A percentile compares a stretch with the other conserved stretches of the same genome.
phyloP scores from a whole-genome alignment of 768 basidiomycete genomes.

The Solioccasus polychromus region DNA sequence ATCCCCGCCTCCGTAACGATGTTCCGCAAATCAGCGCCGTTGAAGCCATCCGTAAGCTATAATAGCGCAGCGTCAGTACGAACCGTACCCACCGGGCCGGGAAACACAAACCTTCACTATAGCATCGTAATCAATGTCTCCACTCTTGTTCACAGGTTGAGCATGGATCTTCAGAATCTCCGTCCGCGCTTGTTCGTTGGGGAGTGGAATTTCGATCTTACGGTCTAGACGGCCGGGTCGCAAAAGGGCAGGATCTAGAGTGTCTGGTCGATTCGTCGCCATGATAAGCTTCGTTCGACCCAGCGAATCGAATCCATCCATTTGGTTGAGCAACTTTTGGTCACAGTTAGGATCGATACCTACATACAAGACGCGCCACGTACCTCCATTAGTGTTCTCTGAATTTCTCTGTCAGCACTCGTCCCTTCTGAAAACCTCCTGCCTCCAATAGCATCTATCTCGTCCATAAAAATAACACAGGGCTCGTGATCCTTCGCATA shows the following conservation, averaged over 20 bases:
- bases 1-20: slow-evolving; percentile 95
- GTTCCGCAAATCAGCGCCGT: slow-evolving; percentile 95
- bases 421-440: slow-evolving; percentile 91
- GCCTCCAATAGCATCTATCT: slow-evolving; percentile 97
- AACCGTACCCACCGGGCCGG: too few species aligned
- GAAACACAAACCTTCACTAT: slow-evolving; percentile 76
- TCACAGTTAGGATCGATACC: neutral
- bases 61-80: slow-evolving; percentile 6
- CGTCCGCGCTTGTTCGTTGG: slow-evolving; percentile 93
- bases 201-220: slow-evolving; percentile 96
- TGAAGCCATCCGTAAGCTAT: slow-evolving; percentile 86
- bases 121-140: slow-evolving; percentile 96
- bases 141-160: slow-evolving; percentile 88
- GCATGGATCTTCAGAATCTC: slow-evolving; percentile 99
- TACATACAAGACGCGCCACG: slow-evolving; percentile 7
- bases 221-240: slow-evolving; percentile 95
- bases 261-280: slow-evolving; percentile 99
- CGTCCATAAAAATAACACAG: slow-evolving; percentile 98
- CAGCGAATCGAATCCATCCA: slow-evolving; percentile 99
- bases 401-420: slow-evolving; percentile 97
- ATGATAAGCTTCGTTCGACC: slow-evolving; percentile 97
- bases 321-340: slow-evolving; percentile 89
- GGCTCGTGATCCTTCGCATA: slow-evolving; percentile 98
- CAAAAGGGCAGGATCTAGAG: slow-evolving; percentile 92
- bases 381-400: slow-evolving; percentile 97